phyloP scores from a whole-genome alignment of 805 yeast species.

The Candida sithepensis region DNA sequence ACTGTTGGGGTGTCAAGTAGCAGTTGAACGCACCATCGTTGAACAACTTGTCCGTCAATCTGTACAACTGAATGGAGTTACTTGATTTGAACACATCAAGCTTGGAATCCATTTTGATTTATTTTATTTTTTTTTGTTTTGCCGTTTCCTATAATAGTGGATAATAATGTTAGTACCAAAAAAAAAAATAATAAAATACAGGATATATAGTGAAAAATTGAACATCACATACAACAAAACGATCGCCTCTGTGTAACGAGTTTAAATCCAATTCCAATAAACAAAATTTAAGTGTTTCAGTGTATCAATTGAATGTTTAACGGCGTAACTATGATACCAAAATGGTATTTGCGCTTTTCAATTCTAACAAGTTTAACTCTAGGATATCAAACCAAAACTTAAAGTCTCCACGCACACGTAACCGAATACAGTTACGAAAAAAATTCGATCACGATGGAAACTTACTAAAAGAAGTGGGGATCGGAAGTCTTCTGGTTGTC shows the following conservation, averaged over 20 bases:
- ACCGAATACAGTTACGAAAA: background rate
- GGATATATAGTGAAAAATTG: background rate
- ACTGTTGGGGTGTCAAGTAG: conserved; percentile 54
- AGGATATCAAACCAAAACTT: background rate
- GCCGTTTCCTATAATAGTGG: background rate
- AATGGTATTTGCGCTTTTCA: background rate
- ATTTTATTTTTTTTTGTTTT: no score
- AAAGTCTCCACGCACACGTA: background rate
- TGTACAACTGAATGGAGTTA: conserved; percentile 28
- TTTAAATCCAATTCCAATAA: background rate
- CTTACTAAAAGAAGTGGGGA: no score
- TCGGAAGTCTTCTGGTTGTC: no score
- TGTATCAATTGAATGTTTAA: background rate
- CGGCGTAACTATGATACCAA: background rate
- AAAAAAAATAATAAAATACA: no score
- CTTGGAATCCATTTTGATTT: conserved; percentile 9
- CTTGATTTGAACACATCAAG: conserved; percentile 17
- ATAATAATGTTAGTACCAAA: background rate
- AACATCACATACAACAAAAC: background rate
- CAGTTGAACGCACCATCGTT: conserved; percentile 40
- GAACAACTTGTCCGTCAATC: conserved; percentile 34
- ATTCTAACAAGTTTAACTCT: no score
- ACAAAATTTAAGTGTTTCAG: background rate
- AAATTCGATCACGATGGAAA: no score
- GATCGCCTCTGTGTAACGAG: background rate